Percentiles rank a stretch among this genome's conserved stretches.
Conservation (phyloP, 192 early-diverging fungal genomes). For the Linnemannia schmuckeri region DNA sequence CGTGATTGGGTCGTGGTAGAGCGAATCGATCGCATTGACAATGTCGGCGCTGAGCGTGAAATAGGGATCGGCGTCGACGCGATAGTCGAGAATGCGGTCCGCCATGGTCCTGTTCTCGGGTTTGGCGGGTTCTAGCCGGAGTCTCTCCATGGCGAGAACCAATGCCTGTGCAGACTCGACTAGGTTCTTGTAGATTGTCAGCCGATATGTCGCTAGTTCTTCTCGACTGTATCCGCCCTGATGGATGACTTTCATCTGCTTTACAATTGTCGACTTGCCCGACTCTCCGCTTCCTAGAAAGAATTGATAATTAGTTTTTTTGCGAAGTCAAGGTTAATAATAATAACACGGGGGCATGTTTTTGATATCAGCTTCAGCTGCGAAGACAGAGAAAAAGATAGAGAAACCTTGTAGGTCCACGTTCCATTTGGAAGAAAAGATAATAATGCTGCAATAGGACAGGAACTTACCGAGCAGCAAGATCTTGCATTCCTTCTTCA, state of each 20-base stretch:
- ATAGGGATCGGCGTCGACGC: slow-evolving; percentile 66
- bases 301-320: background rate
- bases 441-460: background rate
- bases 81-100: slow-evolving; percentile 59
- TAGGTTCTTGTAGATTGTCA: slow-evolving; percentile 89
- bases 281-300: slow-evolving; percentile 88
- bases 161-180: slow-evolving; percentile 87
- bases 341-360: slow-evolving; percentile 3
- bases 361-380: background rate
- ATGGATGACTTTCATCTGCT: slow-evolving; percentile 98
- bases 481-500: slow-evolving; percentile 82
- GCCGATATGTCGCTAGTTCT: slow-evolving; percentile 79
- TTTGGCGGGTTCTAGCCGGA: slow-evolving; percentile 67
- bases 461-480: slow-evolving; percentile 70
- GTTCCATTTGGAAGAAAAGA: background rate
- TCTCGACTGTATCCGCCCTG: slow-evolving; percentile 90
- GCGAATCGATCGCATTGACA: slow-evolving; percentile 75
- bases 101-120: slow-evolving; percentile 62
- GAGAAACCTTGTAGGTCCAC: slow-evolving; percentile 1
- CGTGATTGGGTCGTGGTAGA: slow-evolving; percentile 83
- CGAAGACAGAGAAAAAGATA: background rate
- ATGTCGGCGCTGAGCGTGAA: slow-evolving; percentile 73
- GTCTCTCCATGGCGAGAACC: slow-evolving; percentile 76
- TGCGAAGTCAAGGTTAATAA: background rate
- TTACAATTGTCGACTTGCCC: slow-evolving; percentile 95